These are phyloP conservation scores for Hippophae tibetana DNA, from an alignment of 306 rosid genomes.

Conservation along the genomic window DNA sequence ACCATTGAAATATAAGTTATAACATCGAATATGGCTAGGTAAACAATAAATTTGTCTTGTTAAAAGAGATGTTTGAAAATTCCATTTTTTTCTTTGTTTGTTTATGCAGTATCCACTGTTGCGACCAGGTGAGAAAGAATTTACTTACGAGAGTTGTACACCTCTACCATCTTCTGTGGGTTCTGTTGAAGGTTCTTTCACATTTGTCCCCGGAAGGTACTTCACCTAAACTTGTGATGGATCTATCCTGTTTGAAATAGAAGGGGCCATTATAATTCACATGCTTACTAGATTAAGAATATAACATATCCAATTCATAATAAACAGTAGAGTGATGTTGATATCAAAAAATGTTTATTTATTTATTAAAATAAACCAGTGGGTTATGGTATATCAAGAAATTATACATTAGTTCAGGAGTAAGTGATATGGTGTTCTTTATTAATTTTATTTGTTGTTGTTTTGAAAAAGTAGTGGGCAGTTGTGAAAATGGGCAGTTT, in stretches of 20 bases:
- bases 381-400: no score
- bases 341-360: no score
- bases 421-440: no score
- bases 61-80: neutral
- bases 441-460: no score
- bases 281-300: neutral
- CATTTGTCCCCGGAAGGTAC: constrained; percentile 96
- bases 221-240: neutral
- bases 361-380: no score
- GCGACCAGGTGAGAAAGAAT: constrained; percentile 56
- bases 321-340: no score
- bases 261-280: neutral
- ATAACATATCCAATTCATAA: no score
- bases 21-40: neutral
- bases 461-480: no score
- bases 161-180: constrained; percentile 45
- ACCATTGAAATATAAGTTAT: neutral
- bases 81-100: constrained; percentile 6
- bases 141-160: constrained; percentile 68
- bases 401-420: no score
- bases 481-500: no score
- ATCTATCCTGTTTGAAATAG: neutral
- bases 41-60: neutral
- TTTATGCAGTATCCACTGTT: constrained; percentile 69
- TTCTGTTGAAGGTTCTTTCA: constrained; percentile 77